Base-by-base conservation (phyloP, 2,329 filamentous ascomycete species). In the Alternaria sp. region DNA sequence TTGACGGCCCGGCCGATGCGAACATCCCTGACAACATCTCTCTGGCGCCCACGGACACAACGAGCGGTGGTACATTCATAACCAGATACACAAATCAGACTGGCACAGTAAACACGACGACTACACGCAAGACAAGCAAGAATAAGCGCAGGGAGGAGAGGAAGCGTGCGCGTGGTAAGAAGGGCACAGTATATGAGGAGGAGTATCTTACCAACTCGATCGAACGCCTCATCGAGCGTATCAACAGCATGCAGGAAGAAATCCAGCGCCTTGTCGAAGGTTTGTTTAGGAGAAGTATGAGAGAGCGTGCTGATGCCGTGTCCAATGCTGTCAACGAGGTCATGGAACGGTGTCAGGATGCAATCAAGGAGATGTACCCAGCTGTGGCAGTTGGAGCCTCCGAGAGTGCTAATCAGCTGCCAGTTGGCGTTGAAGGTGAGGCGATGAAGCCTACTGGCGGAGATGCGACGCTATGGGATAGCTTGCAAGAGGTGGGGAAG, bases 141-240 rank as follows among this genome's bases (percentile, higher is more conserved):
- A 97, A 97, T 75, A 89, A 93, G 54, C 85, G 90, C 25, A 86
- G 93, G 20, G 95, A 99, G 79, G 95, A 99, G 83, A 89, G 97
- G 78, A 99, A 99, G 85, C 89, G 94, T 16, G 95, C 95, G 0
- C 85, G 93, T 8, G 95, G 95, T 25, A 94, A 97, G 78, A 98
- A 98, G 83, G 95, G 95, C 11, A 97, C 92, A 16, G 92, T 99
- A 5, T 99, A 99, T 78, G 95, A 99, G 79, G 94, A 98, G 75
- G 95, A 98, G 79, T 99, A 99, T 78, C 86, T 99, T 5, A 90
- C 97, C 60, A 95, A 94, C 77, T 94, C 90, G 68, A 89, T 98
- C 36, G 87, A 90, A 12, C 85, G 95, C 25, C 84, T 99, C 34
- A 87, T 97, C 14, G 93, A 97, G 77, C 86, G 94, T 36, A 88